These are phyloP conservation scores for Globisporangium irregulare DNA, from an alignment of 352 stramenopile genomes.

Conservation along the genomic window DNA sequence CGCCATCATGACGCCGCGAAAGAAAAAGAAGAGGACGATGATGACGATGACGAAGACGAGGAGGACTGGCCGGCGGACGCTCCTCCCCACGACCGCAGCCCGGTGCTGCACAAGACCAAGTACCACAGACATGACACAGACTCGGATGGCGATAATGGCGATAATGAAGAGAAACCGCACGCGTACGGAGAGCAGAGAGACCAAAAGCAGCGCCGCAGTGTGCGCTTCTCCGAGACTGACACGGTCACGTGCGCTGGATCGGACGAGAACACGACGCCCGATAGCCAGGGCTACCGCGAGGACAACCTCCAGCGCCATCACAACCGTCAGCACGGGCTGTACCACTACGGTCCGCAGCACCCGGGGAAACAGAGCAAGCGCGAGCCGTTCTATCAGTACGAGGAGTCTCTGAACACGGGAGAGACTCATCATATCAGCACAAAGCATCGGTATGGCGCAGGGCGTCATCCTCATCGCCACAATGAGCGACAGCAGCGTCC, in stretches of 20 bases:
- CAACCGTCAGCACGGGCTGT: background rate
- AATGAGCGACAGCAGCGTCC: constrained; percentile 1
- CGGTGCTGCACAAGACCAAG: background rate
- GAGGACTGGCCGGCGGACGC: constrained; percentile 5
- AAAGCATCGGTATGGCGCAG: background rate
- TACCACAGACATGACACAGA: constrained; percentile 11
- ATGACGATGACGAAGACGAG: background rate
- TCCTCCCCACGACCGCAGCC: background rate
- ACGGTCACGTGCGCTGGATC: constrained; percentile 22
- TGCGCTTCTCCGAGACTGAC: constrained; percentile 18
- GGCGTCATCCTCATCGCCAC: background rate
- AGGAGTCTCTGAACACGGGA: background rate
- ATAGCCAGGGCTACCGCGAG: constrained; percentile 20
- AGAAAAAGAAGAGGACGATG: background rate
- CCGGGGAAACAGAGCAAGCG: constrained; percentile 5
- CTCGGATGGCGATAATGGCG: background rate
- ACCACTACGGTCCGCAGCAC: constrained; percentile 5
- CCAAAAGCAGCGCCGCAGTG: constrained; percentile 3
- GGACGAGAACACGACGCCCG: constrained; percentile 26
- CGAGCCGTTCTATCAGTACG: background rate
- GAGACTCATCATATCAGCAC: background rate
- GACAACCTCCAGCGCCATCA: constrained; percentile 18
- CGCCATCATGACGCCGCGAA: background rate
- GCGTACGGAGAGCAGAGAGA: background rate
- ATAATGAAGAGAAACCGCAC: background rate